A percentile compares a stretch with the other conserved stretches of the same genome.
These are phyloP conservation scores for Nissolia schottii DNA, from an alignment of 306 rosid species.

Conservation along the genomic window DNA sequence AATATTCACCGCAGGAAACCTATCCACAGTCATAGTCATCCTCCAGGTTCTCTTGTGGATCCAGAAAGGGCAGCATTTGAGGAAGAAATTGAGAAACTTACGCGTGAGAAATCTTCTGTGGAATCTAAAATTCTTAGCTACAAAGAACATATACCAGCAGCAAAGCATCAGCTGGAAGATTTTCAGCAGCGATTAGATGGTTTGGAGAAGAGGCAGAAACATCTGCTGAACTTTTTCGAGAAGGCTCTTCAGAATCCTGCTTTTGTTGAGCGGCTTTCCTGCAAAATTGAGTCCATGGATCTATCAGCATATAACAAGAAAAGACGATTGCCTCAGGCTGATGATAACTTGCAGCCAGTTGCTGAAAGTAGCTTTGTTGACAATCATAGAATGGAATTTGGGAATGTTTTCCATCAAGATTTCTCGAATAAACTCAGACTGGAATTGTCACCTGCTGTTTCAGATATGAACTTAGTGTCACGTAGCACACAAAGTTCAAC, in stretches of 20 bases:
- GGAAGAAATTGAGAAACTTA: conserved; percentile 79
- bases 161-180: conserved; percentile 62
- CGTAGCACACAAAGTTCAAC: conserved; percentile 83
- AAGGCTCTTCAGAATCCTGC: conserved; percentile 68
- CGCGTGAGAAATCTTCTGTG: conserved; percentile 57
- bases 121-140: conserved; percentile 56
- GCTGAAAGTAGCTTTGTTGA: conserved; percentile 61
- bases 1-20: conserved; percentile 96
- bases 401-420: conserved; percentile 74
- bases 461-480: conserved; percentile 80
- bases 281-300: conserved; percentile 78
- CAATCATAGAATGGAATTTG: conserved; percentile 59
- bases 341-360: conserved; percentile 45
- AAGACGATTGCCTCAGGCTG: conserved; percentile 77
- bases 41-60: conserved; percentile 74
- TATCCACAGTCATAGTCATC: conserved; percentile 93
- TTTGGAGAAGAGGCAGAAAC: conserved; percentile 69
- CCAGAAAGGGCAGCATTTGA: conserved; percentile 84
- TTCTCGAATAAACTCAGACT: conserved; percentile 76
- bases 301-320: conserved; percentile 72
- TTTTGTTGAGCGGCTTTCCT: conserved; percentile 60
- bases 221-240: conserved; percentile 46
- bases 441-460: conserved; percentile 78
- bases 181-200: conserved; percentile 48
- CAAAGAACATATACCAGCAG: conserved; percentile 51